A percentile compares a stretch with the other conserved stretches of the same genome.
Evolutionary conservation across 2,329 filamentous ascomycete species (phyloP).

Genomic region (Hypocreales sp.): DNA sequence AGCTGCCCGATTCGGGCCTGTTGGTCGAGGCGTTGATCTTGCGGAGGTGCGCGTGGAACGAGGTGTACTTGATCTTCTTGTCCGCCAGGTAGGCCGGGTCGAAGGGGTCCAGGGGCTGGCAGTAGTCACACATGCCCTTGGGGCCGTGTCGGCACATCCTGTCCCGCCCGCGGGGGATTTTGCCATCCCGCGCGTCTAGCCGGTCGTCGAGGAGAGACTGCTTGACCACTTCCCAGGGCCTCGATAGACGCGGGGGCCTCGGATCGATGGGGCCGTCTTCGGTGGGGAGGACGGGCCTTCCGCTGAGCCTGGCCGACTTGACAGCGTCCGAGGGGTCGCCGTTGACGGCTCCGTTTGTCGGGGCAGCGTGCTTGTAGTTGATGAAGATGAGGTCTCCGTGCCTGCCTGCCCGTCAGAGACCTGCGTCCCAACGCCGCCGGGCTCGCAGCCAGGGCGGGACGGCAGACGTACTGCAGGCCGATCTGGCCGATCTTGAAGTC

Average conservation of each 20-base stretch:
- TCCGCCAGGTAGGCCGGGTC: slow-evolving; percentile 77
- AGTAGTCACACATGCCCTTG: slow-evolving; percentile 99
- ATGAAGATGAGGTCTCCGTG: slow-evolving; percentile 89
- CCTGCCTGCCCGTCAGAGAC: slow-evolving; percentile 25
- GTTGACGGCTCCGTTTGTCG: slow-evolving; percentile 17
- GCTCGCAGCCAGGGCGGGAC: neutral
- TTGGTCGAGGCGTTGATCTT: slow-evolving; percentile 96
- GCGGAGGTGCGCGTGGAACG: slow-evolving; percentile 84
- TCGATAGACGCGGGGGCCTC: slow-evolving; percentile 42
- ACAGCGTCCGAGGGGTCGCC: slow-evolving; percentile 19
- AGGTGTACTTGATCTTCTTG: slow-evolving; percentile 97
- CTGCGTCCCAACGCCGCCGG: slow-evolving; percentile 1
- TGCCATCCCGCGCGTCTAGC: slow-evolving; percentile 78
- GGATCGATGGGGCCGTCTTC: slow-evolving; percentile 53
- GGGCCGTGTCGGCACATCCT: slow-evolving; percentile 92
- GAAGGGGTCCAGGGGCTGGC: slow-evolving; percentile 92
- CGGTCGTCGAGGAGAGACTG: slow-evolving; percentile 79
- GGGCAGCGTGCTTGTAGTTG: slow-evolving; percentile 51
- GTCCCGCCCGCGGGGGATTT: slow-evolving; percentile 63
- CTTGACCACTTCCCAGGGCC: slow-evolving; percentile 69
- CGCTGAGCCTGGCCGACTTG: slow-evolving; percentile 58
- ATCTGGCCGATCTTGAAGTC: slow-evolving; percentile 40
- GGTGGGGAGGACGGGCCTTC: slow-evolving; percentile 53
- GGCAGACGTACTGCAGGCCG: slow-evolving; percentile 37
- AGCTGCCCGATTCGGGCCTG: slow-evolving; percentile 83